Evolutionary conservation across 805 yeast species (phyloP), one percentile per base, ranked within the genome.

Genomic region (Candida pseudoglaebosa): DNA sequence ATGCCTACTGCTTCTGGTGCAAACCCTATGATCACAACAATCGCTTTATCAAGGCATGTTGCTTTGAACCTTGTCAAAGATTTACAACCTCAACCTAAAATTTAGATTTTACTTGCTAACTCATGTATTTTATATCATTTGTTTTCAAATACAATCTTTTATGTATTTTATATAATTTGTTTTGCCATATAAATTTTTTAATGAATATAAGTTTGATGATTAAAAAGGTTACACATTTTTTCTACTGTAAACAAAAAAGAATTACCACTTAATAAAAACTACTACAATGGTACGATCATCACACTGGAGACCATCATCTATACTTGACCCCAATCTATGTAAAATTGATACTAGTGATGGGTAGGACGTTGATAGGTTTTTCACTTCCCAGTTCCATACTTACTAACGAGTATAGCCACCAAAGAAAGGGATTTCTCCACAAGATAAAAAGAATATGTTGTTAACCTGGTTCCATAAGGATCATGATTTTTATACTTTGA

Each of bases 1-100:
- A 56, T 74, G 59, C 80, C 80, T 5, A 56, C 73, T 1, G 79
- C 80, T 0, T 65, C 73, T 22, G 80, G 80, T 3, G 76, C 67
- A 28, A 75, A 75, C 47, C 79, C 80, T 6, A 75, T 75, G 80
- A 56, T 74, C 21, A 36, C 73, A 2, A 62, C 70, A 24, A 65
- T 75, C 74, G 59, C 79, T 2, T 49, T 70, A 15, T 68, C 78
- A 5, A 59, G 73, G 36, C 65, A 68, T 16, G 60, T 73, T 26
- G 56, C 73, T 2, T 56, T 60, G 22, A 65, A 56, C 16, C 50
- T 75, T 24, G 60, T 53, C 14, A 59, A 64, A 36, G 67, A 60
- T 29, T 54, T 64, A 48, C 45, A 46, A 35, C 50, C 53, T 10
- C 32, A 45, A 15, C 49, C 61, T 8, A 59, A 52, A 46, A 50